These are phyloP conservation scores for Westerdykella ornata DNA, from an alignment of 2,329 filamentous ascomycete species.

Conservation along the genomic window DNA sequence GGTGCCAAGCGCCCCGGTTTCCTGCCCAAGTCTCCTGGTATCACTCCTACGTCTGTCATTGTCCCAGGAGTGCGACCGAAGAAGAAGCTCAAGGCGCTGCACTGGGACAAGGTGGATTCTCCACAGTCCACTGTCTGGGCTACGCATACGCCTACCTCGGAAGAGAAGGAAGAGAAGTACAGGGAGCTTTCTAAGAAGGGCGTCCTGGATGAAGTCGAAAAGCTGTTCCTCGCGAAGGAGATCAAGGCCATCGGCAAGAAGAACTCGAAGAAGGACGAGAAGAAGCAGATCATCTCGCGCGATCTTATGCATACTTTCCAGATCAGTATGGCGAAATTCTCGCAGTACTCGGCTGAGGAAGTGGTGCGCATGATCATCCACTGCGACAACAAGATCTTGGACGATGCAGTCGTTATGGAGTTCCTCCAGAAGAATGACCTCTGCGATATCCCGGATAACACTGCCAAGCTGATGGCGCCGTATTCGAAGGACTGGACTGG, in stretches of 20 bases:
- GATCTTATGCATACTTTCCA: slow-evolving; percentile 55
- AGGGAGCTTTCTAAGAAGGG: slow-evolving; percentile 87
- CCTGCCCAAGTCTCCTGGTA: slow-evolving; percentile 56
- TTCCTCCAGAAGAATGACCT: slow-evolving; percentile 90
- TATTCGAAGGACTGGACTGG: slow-evolving; percentile 97
- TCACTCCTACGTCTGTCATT: slow-evolving; percentile 54
- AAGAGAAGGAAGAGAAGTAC: slow-evolving; percentile 93
- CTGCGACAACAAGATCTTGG: slow-evolving; percentile 80
- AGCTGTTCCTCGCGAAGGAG: slow-evolving; percentile 94
- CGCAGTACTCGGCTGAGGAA: slow-evolving; percentile 73
- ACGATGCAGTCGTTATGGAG: slow-evolving; percentile 91
- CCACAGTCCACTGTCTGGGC: slow-evolving; percentile 92
- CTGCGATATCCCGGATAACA: slow-evolving; percentile 86
- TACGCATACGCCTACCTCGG: slow-evolving; percentile 72
- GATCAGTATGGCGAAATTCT: slow-evolving; percentile 91
- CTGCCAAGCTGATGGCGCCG: slow-evolving; percentile 82
- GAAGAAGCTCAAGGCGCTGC: slow-evolving; percentile 98
- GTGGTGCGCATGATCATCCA: slow-evolving; percentile 91
- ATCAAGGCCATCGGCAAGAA: slow-evolving; percentile 76
- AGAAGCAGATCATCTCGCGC: slow-evolving; percentile 92
- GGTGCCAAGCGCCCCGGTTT: slow-evolving; percentile 61
- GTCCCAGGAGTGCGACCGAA: slow-evolving; percentile 82
- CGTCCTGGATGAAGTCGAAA: slow-evolving; percentile 95
- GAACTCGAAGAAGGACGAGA: slow-evolving; percentile 74
- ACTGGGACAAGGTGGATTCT: slow-evolving; percentile 98